Evolutionary conservation across 768 basidiomycete genomes (phyloP).

Genomic region (Asterophora lycoperdoides): DNA sequence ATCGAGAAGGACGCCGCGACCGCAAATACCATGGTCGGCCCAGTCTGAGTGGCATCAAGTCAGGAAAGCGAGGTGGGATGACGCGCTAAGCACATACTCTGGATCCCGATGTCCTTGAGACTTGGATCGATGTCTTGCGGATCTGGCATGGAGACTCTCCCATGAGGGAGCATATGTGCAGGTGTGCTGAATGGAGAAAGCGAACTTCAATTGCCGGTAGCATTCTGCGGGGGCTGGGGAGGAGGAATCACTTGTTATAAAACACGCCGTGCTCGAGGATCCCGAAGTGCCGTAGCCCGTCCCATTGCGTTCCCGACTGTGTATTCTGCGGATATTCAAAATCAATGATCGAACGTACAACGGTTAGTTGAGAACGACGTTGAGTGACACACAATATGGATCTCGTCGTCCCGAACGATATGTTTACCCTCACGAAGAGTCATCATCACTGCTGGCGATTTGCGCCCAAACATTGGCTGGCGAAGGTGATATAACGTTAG

Average conservation of each 20-base stretch:
- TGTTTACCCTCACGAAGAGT: conserved; percentile 21
- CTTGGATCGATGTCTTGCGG: conserved; percentile 44
- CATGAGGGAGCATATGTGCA: conserved; percentile 37
- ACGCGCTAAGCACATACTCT: conserved; percentile 45
- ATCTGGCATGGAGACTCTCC: conserved; percentile 43
- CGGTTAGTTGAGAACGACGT: conserved; percentile 10
- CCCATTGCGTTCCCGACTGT: conserved; percentile 70
- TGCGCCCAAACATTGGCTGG: conserved; percentile 56
- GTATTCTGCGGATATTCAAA: conserved; percentile 45
- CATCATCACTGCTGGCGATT: conserved; percentile 48
- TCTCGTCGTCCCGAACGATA: conserved; percentile 45
- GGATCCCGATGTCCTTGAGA: conserved; percentile 55
- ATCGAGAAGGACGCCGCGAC: conserved; percentile 65
- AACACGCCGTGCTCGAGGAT: conserved; percentile 49
- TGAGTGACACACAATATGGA: conserved; percentile 42
- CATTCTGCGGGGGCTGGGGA: no score
- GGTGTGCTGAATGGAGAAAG: conserved; percentile 33
- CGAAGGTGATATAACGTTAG: neutral
- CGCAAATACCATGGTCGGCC: conserved; percentile 67
- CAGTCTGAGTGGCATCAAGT: conserved; percentile 41
- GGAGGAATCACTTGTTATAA: conserved; percentile 50
- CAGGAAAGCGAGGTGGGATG: neutral
- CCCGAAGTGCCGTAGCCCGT: conserved; percentile 59
- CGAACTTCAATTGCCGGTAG: neutral
- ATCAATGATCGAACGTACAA: neutral